These are phyloP conservation scores for Rossbeevera mucosa DNA, from an alignment of 768 basidiomycete genomes.

Conservation along the genomic window DNA sequence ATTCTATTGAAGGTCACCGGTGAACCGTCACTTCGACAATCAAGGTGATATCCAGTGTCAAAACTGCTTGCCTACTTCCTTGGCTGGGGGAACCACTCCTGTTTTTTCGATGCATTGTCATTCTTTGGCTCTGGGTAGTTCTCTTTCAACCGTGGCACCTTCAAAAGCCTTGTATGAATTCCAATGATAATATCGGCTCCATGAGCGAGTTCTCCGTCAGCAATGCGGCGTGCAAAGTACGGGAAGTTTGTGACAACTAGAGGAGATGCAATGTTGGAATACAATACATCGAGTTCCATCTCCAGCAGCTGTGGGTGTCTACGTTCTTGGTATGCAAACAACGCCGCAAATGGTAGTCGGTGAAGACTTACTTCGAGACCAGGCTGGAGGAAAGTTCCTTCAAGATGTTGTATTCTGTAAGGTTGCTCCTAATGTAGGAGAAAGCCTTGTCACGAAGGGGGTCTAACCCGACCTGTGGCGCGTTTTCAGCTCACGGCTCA, in stretches of 20 bases:
- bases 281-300: background rate
- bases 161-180: background rate
- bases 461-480: background rate
- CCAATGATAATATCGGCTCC: background rate
- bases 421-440: background rate
- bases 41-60: too few relatives aligned
- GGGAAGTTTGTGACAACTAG: background rate
- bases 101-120: background rate
- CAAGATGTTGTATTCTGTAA: background rate
- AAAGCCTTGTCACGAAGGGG: background rate
- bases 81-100: background rate
- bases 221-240: background rate
- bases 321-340: background rate
- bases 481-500: background rate
- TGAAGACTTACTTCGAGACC: background rate
- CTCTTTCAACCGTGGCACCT: background rate
- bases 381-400: background rate
- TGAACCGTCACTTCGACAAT: too few relatives aligned
- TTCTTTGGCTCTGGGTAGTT: background rate
- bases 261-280: background rate
- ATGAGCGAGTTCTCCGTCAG: background rate
- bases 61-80: too few relatives aligned
- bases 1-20: too few relatives aligned
- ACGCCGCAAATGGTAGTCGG: background rate
- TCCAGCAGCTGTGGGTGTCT: background rate